Evolutionary conservation across 495 filamentous ascomycete genomes (phyloP), one percentile per base, ranked within the genome.

Genomic region (Hyphodiscus hymeniophilus): DNA sequence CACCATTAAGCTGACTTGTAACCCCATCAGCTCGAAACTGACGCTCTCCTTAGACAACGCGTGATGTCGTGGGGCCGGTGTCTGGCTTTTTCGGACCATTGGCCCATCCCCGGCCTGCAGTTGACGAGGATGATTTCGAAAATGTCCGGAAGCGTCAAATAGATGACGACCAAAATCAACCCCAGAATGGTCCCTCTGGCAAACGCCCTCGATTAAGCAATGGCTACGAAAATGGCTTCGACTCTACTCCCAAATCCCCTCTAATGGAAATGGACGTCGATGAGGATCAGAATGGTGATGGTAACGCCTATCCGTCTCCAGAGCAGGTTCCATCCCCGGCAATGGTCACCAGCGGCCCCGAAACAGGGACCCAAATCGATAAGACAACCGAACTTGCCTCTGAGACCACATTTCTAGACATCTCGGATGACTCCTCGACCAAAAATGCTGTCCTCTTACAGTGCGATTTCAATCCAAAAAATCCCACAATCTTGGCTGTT

Each of bases 381-480:
- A 79, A 77, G 50, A 71, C 77, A 49, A 61, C 66, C 39, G 74
- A 80, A 28, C 74, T 90, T 50, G 73, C 73, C 42, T 71, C 75
- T 46, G 69, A 81, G 61, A 87, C 85, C 49, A 75, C 72, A 50
- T 75, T 85, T 50, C 66, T 89, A 43, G 70, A 69, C 23, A 68
- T 82, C 48, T 70, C 72, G 47, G 67, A 75, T 54, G 76, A 80
- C 45, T 71, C 81, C 58, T 69, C 67, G 5, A 58, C 66, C 21
- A 42, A n/a, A 28, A 50, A 32, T 31, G 52, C 55, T n/a, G 64
- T 76, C 49, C 65, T 90, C 70, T 74, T 86, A 53, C 75, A 77
- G 43, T 77, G 80, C 66, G 70, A 80, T 63, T 94, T 86, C 84
- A 86, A 84, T 58, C 87, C 87, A 42, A 66, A 64, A 49, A 80